These are phyloP conservation scores for Aspergillus bombycis DNA, from an alignment of 2,329 filamentous ascomycete genomes.

Conservation along the genomic window DNA sequence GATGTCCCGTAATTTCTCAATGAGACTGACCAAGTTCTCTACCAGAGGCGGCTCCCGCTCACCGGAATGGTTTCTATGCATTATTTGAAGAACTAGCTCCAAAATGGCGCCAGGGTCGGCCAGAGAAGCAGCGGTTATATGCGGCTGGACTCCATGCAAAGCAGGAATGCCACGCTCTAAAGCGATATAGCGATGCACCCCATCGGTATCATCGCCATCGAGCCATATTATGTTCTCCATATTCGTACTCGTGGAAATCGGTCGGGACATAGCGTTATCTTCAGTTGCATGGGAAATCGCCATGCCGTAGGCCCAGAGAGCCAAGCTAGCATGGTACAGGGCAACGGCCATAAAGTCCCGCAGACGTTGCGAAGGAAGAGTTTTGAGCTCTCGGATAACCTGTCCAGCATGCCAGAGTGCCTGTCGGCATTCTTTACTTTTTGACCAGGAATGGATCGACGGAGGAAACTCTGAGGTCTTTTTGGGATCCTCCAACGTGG, in stretches of 20 bases:
- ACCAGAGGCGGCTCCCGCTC: not conserved
- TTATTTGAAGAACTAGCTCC: constrained; percentile 13
- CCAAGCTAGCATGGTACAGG: not conserved
- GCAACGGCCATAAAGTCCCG: constrained; percentile 15
- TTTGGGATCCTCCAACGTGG: constrained; percentile 4
- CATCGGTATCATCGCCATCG: constrained; percentile 5
- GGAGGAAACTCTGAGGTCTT: not conserved
- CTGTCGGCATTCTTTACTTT: constrained; percentile 8
- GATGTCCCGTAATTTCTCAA: not conserved
- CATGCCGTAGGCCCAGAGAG: not conserved
- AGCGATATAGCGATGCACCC: constrained; percentile 15
- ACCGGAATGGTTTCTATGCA: constrained; percentile 32
- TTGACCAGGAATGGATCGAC: not conserved
- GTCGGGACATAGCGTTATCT: not conserved
- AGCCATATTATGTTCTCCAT: constrained; percentile 5
- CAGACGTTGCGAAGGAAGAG: not conserved
- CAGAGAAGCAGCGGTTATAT: not conserved
- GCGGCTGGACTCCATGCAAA: not conserved
- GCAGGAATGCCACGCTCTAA: constrained; percentile 11
- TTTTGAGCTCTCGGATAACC: constrained; percentile 8
- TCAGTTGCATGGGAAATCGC: not conserved
- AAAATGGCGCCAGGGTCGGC: constrained; percentile 5
- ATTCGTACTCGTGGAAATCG: not conserved
- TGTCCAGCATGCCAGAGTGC: constrained; percentile 19
- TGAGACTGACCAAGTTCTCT: not conserved